phyloP scores from a whole-genome alignment of 2,329 filamentous ascomycete genomes.

The Aspergillus melleus region DNA sequence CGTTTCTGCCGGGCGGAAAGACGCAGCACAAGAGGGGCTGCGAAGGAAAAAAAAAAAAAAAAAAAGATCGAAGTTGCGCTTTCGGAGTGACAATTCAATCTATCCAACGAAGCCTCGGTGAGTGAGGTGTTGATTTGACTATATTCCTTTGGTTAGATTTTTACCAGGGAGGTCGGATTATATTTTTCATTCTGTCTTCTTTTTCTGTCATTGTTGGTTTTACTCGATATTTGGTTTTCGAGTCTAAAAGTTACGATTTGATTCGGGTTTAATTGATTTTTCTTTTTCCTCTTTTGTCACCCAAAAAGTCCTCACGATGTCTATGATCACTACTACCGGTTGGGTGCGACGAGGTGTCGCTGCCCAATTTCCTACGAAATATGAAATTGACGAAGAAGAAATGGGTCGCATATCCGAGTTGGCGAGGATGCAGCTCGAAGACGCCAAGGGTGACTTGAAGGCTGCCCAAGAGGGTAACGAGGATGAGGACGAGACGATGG shows the following conservation, averaged over 20 bases:
- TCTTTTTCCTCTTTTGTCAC: slow-evolving; percentile 1
- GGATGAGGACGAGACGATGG: slow-evolving; percentile 37
- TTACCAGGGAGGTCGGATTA: neutral
- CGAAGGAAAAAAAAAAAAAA: slow-evolving; percentile 12
- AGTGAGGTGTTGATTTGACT: neutral
- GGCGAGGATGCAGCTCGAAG: slow-evolving; percentile 79
- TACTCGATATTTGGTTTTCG: neutral
- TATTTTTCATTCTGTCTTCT: neutral
- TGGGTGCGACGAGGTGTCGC: slow-evolving; percentile 78
- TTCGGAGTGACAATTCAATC: neutral
- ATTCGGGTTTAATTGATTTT: neutral
- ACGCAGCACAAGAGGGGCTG: neutral
- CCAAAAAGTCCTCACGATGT: slow-evolving; percentile 35
- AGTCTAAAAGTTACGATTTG: slow-evolving; percentile 4
- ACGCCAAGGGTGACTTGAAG: slow-evolving; percentile 82
- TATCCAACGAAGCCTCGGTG: neutral
- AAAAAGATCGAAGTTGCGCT: neutral
- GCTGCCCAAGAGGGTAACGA: slow-evolving; percentile 61
- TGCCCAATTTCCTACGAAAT: slow-evolving; percentile 72
- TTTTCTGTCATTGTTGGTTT: neutral
- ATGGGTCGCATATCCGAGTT: slow-evolving; percentile 73
- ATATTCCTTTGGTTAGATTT: neutral
- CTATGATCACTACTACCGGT: slow-evolving; percentile 73
- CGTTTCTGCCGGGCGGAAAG: slow-evolving; percentile 35
- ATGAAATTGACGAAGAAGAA: slow-evolving; percentile 73